These are phyloP conservation scores for Cryptococcus depauperatus DNA, from an alignment of 1,284 basidiomycete species.

Conservation along the genomic window DNA sequence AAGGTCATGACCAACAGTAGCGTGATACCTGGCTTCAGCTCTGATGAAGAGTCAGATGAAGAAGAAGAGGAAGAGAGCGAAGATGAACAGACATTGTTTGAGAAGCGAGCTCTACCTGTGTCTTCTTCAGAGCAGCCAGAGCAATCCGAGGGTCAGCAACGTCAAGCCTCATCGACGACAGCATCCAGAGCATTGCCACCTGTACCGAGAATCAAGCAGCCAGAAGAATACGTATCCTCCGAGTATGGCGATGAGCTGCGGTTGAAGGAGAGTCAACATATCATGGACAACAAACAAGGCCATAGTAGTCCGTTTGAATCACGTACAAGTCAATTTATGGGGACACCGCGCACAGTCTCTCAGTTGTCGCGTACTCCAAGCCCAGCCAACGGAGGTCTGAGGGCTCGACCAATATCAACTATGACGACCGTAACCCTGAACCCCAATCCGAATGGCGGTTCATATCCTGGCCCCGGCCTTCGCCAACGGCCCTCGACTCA, in stretches of 20 bases:
- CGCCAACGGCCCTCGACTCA: constrained; percentile 6
- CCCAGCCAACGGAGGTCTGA: not conserved
- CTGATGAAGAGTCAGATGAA: constrained; percentile 65
- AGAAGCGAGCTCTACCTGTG: constrained; percentile 15
- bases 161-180: constrained; percentile 3
- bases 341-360: constrained; percentile 1
- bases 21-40: constrained; percentile 11
- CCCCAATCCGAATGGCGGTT: constrained; percentile 7
- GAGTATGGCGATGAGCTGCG: not conserved
- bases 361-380: not conserved
- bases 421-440: no score
- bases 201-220: constrained; percentile 10
- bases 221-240: constrained; percentile 6
- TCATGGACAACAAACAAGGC: no score
- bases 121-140: constrained; percentile 6
- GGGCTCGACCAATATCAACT: not conserved
- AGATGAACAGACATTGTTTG: constrained; percentile 45
- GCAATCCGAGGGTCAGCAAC: not conserved
- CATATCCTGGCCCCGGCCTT: not conserved
- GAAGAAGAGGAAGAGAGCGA: constrained; percentile 64
- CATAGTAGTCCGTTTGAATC: not conserved
- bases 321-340: not conserved
- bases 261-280: not conserved
- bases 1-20: constrained; percentile 6
- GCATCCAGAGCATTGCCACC: constrained; percentile 15